Base-by-base conservation (phyloP, 2,329 filamentous ascomycete genomes). In the Hirsutella rhossiliensis region DNA sequence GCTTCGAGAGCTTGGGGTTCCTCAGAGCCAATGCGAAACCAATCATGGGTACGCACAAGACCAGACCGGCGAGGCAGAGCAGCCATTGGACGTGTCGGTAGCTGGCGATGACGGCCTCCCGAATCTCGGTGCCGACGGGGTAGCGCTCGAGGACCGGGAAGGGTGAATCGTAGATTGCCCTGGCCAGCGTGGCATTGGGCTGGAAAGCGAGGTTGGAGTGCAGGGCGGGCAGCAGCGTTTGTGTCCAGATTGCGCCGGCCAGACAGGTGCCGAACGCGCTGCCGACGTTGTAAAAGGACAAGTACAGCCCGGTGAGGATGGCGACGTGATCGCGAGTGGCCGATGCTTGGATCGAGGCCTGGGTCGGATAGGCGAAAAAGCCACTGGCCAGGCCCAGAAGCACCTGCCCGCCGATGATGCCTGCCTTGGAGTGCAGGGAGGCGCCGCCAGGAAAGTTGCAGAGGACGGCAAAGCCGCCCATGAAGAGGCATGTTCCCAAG, bases 341-440 rank as follows among this genome's bases (percentile, higher is more conserved):
- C 0, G 63, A 62, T 0, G 64, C 61, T 38, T 67, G 64, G 32
- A 66, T 64, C 1, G 62, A 64, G 0, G 63, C 64, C 41, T 65
- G 62, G 0, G 63, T 64, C 0, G 64, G 64, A 42, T 65, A 67
- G 0, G 64, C 60, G 51, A 80, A 80, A 45, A 80, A 59, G 1
- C 76, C 77, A 11, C 75, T 75, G 0, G 74, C 74, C 37, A 79
- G 62, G 38, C 76, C 76, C 3, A 80, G 62, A 2, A 80, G 57
- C 2, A 80, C 59, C 50, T 80, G 74, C 0, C 66, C 74, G 2
- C 67, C 68, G 41, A 80, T 69, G 17, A 80, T 64, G 2, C 76
- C 77, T 0, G 66, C 62, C 37, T 72, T 62, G 3, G 62, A 65
- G 0, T 61, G 56, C 0, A 51, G 31, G 2, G 57, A 62, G 0